phyloP scores from a whole-genome alignment of 495 filamentous ascomycete species.

The Lasiosphaeria hispida region DNA sequence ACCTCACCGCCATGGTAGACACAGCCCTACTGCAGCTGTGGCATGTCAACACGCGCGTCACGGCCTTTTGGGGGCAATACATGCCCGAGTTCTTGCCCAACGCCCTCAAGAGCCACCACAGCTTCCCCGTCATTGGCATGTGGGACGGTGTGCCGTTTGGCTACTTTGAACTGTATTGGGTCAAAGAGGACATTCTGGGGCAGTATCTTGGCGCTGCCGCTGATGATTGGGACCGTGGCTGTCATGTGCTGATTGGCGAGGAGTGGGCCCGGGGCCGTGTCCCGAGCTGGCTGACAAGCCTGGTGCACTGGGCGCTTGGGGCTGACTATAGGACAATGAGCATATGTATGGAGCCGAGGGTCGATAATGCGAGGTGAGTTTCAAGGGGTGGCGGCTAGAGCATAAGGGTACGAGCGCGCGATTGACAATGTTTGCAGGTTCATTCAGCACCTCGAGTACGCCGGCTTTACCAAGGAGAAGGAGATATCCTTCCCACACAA shows the following conservation, averaged over 20 bases:
- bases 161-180: constrained; percentile 98
- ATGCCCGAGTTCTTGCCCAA: constrained; percentile 65
- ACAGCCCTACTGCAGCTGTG: constrained; percentile 77
- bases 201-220: constrained; percentile 57
- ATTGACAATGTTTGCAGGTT: constrained; percentile 54
- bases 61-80: constrained; percentile 74
- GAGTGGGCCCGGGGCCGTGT: constrained; percentile 86
- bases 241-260: constrained; percentile 88
- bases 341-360: constrained; percentile 81
- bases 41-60: constrained; percentile 86
- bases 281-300: constrained; percentile 72
- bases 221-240: constrained; percentile 80
- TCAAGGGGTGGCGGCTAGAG: neutral
- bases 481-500: constrained; percentile 92
- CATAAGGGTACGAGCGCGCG: constrained; percentile 6
- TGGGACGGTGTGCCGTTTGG: constrained; percentile 97
- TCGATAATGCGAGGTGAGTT: constrained; percentile 88
- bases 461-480: constrained; percentile 84
- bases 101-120: constrained; percentile 65
- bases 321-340: constrained; percentile 78
- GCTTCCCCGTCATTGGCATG: constrained; percentile 86
- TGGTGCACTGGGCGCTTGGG: constrained; percentile 82
- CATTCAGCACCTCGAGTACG: constrained; percentile 67
- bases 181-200: constrained; percentile 84
- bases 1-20: constrained; percentile 52